Evolutionary conservation across 106 monocot species (phyloP), one percentile per base, ranked within the genome.

Genomic region (Vanilla planifolia): DNA sequence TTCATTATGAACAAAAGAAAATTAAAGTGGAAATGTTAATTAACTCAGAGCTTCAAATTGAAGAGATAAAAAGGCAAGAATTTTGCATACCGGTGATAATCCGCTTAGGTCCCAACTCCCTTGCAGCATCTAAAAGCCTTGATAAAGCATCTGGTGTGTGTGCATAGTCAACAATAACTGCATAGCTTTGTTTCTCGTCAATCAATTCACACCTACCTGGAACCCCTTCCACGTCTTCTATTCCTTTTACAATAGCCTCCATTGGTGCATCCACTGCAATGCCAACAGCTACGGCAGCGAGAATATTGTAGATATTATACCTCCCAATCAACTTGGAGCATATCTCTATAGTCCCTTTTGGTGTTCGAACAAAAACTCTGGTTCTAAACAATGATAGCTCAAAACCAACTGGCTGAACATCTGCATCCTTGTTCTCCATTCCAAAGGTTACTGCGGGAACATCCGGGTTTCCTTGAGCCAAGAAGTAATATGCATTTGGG

Each of bases 201-300:
- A 87, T 75, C 24, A 87, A 36, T 46, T 87, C 86, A 43, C 75
- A 87, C 62, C 86, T 72, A 14, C 86, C 82, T 0, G 78, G 67
- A 70, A 82, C 82, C 17, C 72, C 78, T 40, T 70, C 73, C 36
- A 87, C 66, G 40, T 69, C 72, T 69, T 82, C 81, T 53, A 82
- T 70, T 41, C 86, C 86, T 67, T 67, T 75, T 28, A 61, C 82
- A 62, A 87, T 82, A 28, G 65, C 75, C 63, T 87, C 82, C 62
- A 79, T 22, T n/a, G 68, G 75, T 11, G 57, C 75, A 43, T 64
- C 79, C 16, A 82, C 78, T 63, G 82, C 82, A 56, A 87, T 79
- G 13, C 86, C 86, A 59, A 87, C 82, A 9, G 82, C 71, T 10
- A 79, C 79, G n/a, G 86, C 74, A 50, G 86, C 86, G 33, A 87